These are phyloP conservation scores for Rhodotorula mucilaginosa DNA, from an alignment of 1,284 basidiomycete species.

Conservation along the genomic window DNA sequence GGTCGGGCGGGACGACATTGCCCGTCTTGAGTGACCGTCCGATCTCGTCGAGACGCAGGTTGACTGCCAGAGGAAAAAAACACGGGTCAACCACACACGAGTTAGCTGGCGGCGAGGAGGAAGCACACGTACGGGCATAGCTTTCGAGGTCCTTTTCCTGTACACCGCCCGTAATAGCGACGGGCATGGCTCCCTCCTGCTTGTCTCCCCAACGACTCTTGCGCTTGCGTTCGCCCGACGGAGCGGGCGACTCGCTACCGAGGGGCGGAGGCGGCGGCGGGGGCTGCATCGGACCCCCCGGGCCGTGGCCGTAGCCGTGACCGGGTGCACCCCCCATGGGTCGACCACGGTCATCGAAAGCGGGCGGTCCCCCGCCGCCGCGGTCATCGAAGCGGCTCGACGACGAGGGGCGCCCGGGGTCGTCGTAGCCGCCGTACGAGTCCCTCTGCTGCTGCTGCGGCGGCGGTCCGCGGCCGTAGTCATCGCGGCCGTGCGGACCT, in stretches of 20 bases:
- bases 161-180: conserved; percentile 85
- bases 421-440: conserved; percentile 42
- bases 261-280: conserved; percentile 8
- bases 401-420: conserved; percentile 14
- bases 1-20: conserved; percentile 90
- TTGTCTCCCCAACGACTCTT: conserved; percentile 84
- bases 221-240: conserved; percentile 64
- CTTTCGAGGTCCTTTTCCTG: conserved; percentile 90
- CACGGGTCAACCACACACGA: conserved; percentile 5
- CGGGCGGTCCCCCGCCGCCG: background rate
- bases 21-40: conserved; percentile 89
- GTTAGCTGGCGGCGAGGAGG: background rate
- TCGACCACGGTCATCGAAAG: conserved; percentile 5
- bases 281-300: conserved; percentile 7
- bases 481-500: conserved; percentile 16
- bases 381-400: conserved; percentile 19
- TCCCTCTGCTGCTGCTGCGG: conserved; percentile 19
- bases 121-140: conserved; percentile 53
- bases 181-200: conserved; percentile 81
- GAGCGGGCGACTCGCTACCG: conserved; percentile 10
- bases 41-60: conserved; percentile 93
- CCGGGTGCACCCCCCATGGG: background rate
- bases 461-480: conserved; percentile 30
- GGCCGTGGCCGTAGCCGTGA: no score
- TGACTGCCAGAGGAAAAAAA: conserved; percentile 60